Percentiles rank a stretch among this genome's conserved stretches.
phyloP scores from a whole-genome alignment of 2,329 filamentous ascomycete genomes.

The Fusarium beomiforme region DNA sequence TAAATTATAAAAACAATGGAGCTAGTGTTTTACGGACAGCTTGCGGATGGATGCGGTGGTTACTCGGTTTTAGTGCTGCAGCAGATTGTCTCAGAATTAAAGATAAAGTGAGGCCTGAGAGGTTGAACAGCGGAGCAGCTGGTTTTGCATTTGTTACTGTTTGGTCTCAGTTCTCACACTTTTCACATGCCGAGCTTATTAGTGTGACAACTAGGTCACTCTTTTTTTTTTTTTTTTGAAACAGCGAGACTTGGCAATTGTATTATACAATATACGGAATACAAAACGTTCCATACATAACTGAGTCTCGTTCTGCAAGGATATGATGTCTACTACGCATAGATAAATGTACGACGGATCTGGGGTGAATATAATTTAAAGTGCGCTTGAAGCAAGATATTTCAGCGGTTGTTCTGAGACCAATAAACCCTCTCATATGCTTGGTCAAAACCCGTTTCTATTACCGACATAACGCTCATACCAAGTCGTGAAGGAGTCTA shows the following conservation, averaged over 20 bases:
- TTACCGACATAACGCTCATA: too few relatives aligned
- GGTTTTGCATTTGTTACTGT: conserved; percentile 41
- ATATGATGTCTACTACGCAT: not conserved
- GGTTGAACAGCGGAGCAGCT: conserved; percentile 35
- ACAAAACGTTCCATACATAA: conserved; percentile 12
- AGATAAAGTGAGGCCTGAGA: conserved; percentile 16
- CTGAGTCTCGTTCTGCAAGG: not conserved
- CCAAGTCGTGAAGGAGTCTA: not conserved
- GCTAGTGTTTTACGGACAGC: conserved; percentile 13
- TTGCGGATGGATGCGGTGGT: conserved; percentile 20
- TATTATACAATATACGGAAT: conserved; percentile 40
- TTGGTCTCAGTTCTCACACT: conserved; percentile 31
- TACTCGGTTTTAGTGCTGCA: conserved; percentile 26
- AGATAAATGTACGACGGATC: not conserved
- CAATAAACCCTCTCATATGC: not conserved
- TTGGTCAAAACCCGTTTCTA: not conserved
- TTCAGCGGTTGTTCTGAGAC: not conserved
- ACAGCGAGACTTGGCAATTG: conserved; percentile 6
- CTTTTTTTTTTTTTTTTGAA: not conserved
- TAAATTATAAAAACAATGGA: conserved; percentile 40
- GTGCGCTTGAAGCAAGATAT: not conserved
- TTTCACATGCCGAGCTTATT: conserved; percentile 4
- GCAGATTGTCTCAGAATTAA: conserved; percentile 36
- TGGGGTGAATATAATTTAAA: not conserved
- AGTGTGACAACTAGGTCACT: not conserved